Evolutionary conservation across 2,329 filamentous ascomycete species (phyloP).

Genomic region (Colletotrichum salicis): DNA sequence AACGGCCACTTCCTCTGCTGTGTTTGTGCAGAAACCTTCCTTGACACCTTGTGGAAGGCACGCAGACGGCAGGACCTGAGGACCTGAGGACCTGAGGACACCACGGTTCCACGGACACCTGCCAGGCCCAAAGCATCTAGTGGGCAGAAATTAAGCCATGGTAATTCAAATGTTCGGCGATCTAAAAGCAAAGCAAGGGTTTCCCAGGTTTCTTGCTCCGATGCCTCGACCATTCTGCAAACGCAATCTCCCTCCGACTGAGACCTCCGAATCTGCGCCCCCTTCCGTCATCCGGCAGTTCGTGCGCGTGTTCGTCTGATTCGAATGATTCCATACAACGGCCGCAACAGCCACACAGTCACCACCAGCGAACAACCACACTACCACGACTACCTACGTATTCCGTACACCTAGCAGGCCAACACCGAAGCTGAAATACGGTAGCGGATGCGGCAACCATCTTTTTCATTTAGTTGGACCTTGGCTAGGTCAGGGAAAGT

Average conservation of each 20-base stretch:
- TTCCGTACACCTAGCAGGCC: too few relatives aligned
- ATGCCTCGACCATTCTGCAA: neutral
- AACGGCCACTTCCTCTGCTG: neutral
- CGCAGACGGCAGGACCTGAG: too few relatives aligned
- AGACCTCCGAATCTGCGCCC: too few relatives aligned
- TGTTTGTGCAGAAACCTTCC: neutral
- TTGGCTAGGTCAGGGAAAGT: neutral
- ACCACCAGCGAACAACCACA: neutral
- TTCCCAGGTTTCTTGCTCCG: neutral
- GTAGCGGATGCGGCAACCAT: neutral
- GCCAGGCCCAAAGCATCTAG: neutral
- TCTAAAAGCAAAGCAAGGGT: neutral
- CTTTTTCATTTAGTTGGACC: neutral
- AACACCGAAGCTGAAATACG: neutral
- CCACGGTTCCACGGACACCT: neutral
- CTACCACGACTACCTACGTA: too few relatives aligned
- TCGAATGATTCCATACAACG: neutral
- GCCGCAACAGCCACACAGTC: neutral
- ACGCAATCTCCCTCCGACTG: neutral
- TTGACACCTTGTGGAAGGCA: too few relatives aligned
- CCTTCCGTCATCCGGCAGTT: neutral
- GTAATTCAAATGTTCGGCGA: neutral
- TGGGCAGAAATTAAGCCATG: neutral
- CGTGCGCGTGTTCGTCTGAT: neutral
- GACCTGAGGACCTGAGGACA: too few relatives aligned